Base-by-base conservation (phyloP, 2,329 filamentous ascomycete species). In the Cryoendolithus antarcticus region DNA sequence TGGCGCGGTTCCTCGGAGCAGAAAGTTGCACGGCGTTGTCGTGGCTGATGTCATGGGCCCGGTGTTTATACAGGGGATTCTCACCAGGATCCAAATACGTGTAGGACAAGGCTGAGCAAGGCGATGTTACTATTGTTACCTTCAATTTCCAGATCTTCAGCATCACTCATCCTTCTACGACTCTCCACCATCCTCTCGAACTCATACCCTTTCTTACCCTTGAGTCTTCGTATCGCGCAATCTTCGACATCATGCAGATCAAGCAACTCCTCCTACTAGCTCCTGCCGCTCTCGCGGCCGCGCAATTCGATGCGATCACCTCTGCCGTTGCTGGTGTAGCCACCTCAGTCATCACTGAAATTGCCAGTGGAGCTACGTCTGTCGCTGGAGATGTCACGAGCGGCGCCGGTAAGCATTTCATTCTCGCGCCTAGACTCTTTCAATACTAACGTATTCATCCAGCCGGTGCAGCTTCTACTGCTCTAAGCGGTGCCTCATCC, bases 271-370 rank as follows among this genome's bases (percentile, higher is more conserved):
- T 48, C 32, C 29, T 51, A 34, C 35, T 50, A 36, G 35, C 40
- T 9, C 41, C 46, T 6, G 35, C 39, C 12, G 37, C 37, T n/a
- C 30, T 51, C 11, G 46, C 37, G 37, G 39, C 39, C 6, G 46
- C 46, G 4, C 48, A 51, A 30, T 21, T 37, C 6, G 24, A 27
- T 27, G 24, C 24, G 6, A 27, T 27, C 24, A 27, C 24, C 24
- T 27, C 24, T 27, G 24, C 24, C 24, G 24, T 27, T 3, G 24
- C 24, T 4, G 24, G 24, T 27, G 24, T 27, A 4, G 24, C 24
- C 6, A 27, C 24, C 24, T 27, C 24, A 27, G 7, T 27, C 4
- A 8, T 27, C 34, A 35, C 33, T 7, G 40, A 36, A 5, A 44
- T 46, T n/a, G 31, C 27, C 24, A 32, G 29, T 10, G 39, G 39